Evolutionary conservation across 108 stramenopile genomes (phyloP).

Genomic region (Stephanodiscus minutulus): DNA sequence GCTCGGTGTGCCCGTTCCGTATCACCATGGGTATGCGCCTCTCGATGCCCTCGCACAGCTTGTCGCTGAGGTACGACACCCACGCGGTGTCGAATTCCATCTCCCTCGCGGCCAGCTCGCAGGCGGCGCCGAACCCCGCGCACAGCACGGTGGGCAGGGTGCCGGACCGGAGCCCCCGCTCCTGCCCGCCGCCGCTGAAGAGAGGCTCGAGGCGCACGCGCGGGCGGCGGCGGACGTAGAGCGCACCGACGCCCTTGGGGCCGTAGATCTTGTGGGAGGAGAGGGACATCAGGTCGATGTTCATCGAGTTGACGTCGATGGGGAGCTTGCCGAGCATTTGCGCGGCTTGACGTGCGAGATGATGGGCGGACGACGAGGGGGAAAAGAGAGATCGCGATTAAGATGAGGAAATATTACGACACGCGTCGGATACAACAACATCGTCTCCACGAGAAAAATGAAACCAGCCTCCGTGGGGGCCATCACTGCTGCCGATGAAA

Average conservation of each 20-base stretch:
- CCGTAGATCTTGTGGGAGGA: conserved; percentile 99
- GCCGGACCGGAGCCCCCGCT: conserved; percentile 91
- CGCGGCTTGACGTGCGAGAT: conserved; percentile 67
- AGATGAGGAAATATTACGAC: too few relatives aligned
- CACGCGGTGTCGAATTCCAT: conserved; percentile 82
- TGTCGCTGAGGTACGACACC: conserved; percentile 74
- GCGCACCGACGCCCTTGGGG: conserved; percentile 97
- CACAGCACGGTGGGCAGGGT: conserved; percentile 90
- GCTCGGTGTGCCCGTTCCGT: conserved; percentile 91
- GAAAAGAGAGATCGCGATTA: neutral
- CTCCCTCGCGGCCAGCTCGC: conserved; percentile 87
- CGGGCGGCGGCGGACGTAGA: conserved; percentile 95
- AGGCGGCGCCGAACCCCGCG: conserved; percentile 94
- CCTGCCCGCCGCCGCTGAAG: conserved; percentile 98
- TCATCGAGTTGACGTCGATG: conserved; percentile 92
- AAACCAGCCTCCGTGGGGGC: too few relatives aligned
- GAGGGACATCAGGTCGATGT: conserved; percentile 96
- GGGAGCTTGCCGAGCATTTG: conserved; percentile 98
- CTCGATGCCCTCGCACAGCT: conserved; percentile 86
- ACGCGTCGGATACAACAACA: too few relatives aligned
- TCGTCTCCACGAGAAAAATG: too few relatives aligned
- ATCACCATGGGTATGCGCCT: conserved; percentile 83
- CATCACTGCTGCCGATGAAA: too few relatives aligned
- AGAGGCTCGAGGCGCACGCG: conserved; percentile 97
- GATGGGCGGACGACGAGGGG: neutral